phyloP scores from a whole-genome alignment of 495 filamentous ascomycete genomes.

The Penicillium arizonense region DNA sequence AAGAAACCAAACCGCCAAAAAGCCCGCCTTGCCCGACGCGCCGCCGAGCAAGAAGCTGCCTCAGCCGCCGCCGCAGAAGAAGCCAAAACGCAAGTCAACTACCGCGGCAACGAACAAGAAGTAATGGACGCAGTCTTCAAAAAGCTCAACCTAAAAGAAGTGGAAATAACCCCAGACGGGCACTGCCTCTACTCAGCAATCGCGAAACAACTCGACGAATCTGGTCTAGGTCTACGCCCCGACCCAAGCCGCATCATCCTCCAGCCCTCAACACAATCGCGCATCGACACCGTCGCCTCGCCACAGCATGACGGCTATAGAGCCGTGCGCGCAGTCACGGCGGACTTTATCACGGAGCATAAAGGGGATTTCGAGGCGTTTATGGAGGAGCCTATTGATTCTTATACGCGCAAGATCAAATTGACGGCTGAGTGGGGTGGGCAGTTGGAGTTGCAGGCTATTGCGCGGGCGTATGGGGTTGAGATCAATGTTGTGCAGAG shows the following conservation, averaged over 20 bases:
- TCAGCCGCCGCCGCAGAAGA: conserved; percentile 67
- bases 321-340: conserved; percentile 48
- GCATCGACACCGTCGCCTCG: conserved; percentile 42
- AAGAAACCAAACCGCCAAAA: conserved; percentile 91
- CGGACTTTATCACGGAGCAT: conserved; percentile 56
- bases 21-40: conserved; percentile 82
- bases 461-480: conserved; percentile 79
- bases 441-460: conserved; percentile 81
- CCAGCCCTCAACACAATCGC: conserved; percentile 34
- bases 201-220: conserved; percentile 69
- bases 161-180: conserved; percentile 82
- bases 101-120: conserved; percentile 66
- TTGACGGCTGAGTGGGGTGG: conserved; percentile 97
- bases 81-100: conserved; percentile 70
- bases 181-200: conserved; percentile 96
- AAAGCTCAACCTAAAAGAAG: conserved; percentile 63
- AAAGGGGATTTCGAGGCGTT: conserved; percentile 65
- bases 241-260: conserved; percentile 41
- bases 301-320: conserved; percentile 45
- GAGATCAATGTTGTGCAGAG: conserved; percentile 84
- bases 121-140: conserved; percentile 66
- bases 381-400: conserved; percentile 77
- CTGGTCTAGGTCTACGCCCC: conserved; percentile 46
- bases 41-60: conserved; percentile 74
- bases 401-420: conserved; percentile 72